Conservation (phyloP, 2,329 filamentous ascomycete genomes). For the Talaromyces sp. region DNA sequence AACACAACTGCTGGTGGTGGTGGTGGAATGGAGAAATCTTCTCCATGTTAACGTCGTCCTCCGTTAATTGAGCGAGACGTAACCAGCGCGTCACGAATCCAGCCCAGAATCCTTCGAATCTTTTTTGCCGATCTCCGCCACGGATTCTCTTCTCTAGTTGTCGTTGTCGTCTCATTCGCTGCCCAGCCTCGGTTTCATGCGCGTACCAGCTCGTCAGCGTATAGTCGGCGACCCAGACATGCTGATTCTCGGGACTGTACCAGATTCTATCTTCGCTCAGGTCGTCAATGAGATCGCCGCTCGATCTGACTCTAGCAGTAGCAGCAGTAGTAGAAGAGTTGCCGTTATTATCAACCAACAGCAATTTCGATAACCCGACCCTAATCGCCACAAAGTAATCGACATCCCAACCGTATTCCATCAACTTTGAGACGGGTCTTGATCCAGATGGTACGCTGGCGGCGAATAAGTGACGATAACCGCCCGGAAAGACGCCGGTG, state of each 20-base stretch:
- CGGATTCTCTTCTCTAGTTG: neutral
- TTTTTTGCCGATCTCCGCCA: neutral
- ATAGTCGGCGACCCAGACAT: neutral
- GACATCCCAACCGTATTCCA: too few species aligned
- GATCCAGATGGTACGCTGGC: neutral
- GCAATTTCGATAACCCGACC: neutral
- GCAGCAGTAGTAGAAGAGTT: neutral
- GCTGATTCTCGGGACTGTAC: neutral
- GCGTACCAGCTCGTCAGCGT: neutral
- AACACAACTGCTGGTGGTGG: neutral
- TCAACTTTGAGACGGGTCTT: too few species aligned
- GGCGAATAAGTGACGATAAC: conserved; percentile 10
- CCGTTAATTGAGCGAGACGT: too few species aligned
- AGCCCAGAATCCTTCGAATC: neutral
- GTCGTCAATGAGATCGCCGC: neutral
- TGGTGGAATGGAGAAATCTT: too few species aligned
- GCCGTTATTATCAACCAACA: too few species aligned
- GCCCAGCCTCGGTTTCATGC: neutral
- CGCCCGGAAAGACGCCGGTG: neutral
- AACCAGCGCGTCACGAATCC: neutral
- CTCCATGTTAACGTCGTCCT: too few species aligned
- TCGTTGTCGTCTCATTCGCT: neutral
- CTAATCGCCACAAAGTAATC: conserved; percentile 2
- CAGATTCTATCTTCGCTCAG: neutral
- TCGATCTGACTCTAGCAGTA: neutral